phyloP scores from a whole-genome alignment of 2,329 filamentous ascomycete species.

The Elsinoe perseae region DNA sequence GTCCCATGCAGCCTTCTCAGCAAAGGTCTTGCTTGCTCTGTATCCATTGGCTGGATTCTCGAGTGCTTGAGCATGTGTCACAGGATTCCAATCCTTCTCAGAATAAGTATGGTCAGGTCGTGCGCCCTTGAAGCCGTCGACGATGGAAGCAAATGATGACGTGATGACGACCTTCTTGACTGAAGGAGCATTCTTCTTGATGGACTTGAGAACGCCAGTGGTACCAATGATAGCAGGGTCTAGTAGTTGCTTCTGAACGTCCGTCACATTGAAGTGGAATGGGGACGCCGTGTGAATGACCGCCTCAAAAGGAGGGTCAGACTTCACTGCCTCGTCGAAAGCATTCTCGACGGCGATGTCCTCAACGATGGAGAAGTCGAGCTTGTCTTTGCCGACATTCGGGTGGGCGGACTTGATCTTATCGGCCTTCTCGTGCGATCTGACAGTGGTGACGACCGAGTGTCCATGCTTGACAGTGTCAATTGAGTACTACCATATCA shows the following conservation, averaged over 20 bases:
- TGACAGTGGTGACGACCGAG: conserved; percentile 55
- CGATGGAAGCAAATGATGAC: conserved; percentile 60
- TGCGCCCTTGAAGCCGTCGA: conserved; percentile 48
- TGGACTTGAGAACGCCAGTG: conserved; percentile 53
- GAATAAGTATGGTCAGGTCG: conserved; percentile 45
- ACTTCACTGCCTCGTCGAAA: conserved; percentile 55
- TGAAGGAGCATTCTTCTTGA: conserved; percentile 53
- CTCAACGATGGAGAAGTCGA: conserved; percentile 60
- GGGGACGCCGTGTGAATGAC: conserved; percentile 70
- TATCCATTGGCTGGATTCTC: conserved; percentile 39
- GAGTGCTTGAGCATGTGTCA: conserved; percentile 44
- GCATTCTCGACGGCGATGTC: conserved; percentile 64
- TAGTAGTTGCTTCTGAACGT: conserved; percentile 57
- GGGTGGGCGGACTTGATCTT: conserved; percentile 51
- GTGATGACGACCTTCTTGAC: conserved; percentile 69
- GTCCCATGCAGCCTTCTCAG: conserved; percentile 48
- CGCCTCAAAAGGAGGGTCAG: conserved; percentile 59
- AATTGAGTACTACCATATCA: conserved; percentile 27
- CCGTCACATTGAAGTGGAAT: conserved; percentile 65
- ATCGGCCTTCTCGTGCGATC: conserved; percentile 54
- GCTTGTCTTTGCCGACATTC: conserved; percentile 45
- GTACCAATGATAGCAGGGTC: conserved; percentile 58
- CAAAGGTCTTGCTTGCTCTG: conserved; percentile 54
- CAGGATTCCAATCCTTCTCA: conserved; percentile 51
- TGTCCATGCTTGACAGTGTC: conserved; percentile 41